Conservation (phyloP, 805 yeast genomes). For the Maudiozyma barnettii region DNA sequence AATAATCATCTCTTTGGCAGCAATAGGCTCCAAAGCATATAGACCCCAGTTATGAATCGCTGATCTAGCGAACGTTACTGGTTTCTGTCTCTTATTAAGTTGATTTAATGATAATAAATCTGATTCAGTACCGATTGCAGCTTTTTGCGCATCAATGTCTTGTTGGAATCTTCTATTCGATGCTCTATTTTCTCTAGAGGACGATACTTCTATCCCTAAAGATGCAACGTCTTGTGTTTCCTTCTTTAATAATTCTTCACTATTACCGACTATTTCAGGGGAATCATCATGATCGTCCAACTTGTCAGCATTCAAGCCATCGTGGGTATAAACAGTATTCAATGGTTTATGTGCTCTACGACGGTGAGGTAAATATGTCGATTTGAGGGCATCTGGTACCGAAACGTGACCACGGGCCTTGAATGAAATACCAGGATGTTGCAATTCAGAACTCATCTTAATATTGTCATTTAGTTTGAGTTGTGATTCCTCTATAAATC, state of each 20-base stretch:
- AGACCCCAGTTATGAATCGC: slow-evolving; percentile 98
- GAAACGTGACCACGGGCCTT: slow-evolving; percentile 66
- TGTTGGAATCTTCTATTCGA: slow-evolving; percentile 82
- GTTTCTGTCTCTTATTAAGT: slow-evolving; percentile 80
- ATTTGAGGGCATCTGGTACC: slow-evolving; percentile 62
- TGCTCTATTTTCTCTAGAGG: slow-evolving; percentile 80
- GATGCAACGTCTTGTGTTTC: slow-evolving; percentile 11
- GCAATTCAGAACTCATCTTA: slow-evolving; percentile 23
- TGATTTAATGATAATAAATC: slow-evolving; percentile 80
- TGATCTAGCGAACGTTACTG: slow-evolving; percentile 92
- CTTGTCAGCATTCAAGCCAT: slow-evolving; percentile 31
- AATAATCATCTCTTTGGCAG: slow-evolving; percentile 94
- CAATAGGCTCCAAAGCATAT: slow-evolving; percentile 89
- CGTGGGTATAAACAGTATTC: slow-evolving; percentile 57
- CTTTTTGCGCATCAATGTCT: slow-evolving; percentile 73
- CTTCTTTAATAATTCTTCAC: slow-evolving; percentile 14
- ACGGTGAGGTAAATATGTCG: slow-evolving; percentile 75
- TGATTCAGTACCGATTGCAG: slow-evolving; percentile 67
- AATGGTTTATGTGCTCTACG: slow-evolving; percentile 58
- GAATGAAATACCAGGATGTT: slow-evolving; percentile 49
- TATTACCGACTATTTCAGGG: slow-evolving; percentile 6
- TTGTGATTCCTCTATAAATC: slow-evolving; percentile 11
- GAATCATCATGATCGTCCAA: slow-evolving; percentile 31
- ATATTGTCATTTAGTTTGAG: slow-evolving; percentile 19
- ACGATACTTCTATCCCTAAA: slow-evolving; percentile 35